Conservation (phyloP, 23 red algal genomes). For the Gracilariopsis chorda region DNA sequence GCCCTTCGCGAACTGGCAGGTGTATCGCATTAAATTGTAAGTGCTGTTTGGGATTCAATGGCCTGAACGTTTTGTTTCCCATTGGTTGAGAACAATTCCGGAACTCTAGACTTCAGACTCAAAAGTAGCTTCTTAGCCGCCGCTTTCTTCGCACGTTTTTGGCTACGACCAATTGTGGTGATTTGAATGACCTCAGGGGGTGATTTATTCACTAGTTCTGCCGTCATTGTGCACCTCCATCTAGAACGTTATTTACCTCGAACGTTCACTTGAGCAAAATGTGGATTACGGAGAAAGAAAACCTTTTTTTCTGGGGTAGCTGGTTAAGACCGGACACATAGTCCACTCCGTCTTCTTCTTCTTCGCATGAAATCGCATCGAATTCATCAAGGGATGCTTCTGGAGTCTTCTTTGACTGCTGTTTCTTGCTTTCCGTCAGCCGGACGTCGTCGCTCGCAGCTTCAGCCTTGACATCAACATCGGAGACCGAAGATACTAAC, state of each 20-base stretch:
- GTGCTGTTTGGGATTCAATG: not conserved
- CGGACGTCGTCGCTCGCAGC: not conserved
- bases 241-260: not conserved
- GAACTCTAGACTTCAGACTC: not conserved
- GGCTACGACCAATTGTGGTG: not conserved
- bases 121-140: not conserved
- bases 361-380: not conserved
- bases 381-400: not conserved
- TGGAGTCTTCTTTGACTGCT: not conserved
- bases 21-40: not conserved
- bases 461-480: not conserved
- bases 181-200: not conserved
- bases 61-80: not conserved
- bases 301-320: not conserved
- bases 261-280: not conserved
- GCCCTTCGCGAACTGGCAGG: not conserved
- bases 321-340: not conserved
- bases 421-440: too few species aligned
- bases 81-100: not conserved
- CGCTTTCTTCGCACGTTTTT: not conserved
- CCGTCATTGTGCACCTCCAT: constrained; percentile 1
- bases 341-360: constrained; percentile 19
- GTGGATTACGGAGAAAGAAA: not conserved
- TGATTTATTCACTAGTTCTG: not conserved
- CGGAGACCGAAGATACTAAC: not conserved